Base-by-base conservation (phyloP, 352 stramenopile genomes). In the Aphanomyces euteiches region DNA sequence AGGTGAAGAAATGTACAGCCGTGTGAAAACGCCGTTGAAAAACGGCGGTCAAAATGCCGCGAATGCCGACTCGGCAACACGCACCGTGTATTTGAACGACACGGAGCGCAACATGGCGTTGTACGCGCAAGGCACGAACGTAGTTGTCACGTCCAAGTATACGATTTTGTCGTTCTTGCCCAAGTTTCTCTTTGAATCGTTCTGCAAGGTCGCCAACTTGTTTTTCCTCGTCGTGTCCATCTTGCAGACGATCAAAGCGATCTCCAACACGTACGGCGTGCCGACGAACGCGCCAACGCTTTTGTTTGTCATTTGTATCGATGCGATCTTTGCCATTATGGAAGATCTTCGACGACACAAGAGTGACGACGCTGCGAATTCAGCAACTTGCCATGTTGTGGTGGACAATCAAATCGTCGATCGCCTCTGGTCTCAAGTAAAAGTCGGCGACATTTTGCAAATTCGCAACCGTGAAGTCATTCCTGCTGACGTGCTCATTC, bases 221-320 rank as follows among this genome's bases (percentile, higher is more conserved):
- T 98, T 97, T 75, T 98, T 98, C 68, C 81, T 98, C 48, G 81
- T 96, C 75, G 87, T 98, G 63, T 94, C 84, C 60, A 85, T 93
- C 60, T 74, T 97, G 58, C 90, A 97, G 75, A 87, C 78, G 40
- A 90, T 93, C 75, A 83, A 82, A 13, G 74, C 78, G n/a, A 92
- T 93, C 75, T 84, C 75, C 56, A 92, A 92, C 78, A 92, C 85
- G 65, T 90, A 91, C 72, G 84, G 85, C 34, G 78, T 87, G 60
- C 86, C 86, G 12, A 90, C 84, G n/a, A 90, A 90, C 74, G 81
- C 82, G 15, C 83, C 84, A 1, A 81, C 88, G 64, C 76, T 98
- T 15, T 76, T 94, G 72, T 95, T 97, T 68, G 91, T 98, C 57
- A 88, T 98, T 56, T 85, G 81, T 5, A 90, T 98, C 60, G 88